These are phyloP conservation scores for Zostera marina DNA, from an alignment of 116 monocot species.

Conservation along the genomic window DNA sequence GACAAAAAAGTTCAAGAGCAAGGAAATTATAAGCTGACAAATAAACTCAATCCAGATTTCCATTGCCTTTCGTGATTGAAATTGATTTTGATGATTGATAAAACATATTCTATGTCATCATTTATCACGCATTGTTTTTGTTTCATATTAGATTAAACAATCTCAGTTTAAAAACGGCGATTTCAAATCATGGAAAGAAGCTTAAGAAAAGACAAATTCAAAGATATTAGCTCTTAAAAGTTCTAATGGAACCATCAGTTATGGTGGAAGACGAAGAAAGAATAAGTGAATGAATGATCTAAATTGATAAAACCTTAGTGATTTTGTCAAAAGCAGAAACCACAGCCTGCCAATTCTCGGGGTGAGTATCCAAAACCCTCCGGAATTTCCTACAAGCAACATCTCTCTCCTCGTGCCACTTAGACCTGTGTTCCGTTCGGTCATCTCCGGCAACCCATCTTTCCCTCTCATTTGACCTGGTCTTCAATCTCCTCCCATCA, in stretches of 20 bases:
- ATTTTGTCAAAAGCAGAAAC: slow-evolving; percentile 70
- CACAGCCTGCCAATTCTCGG: slow-evolving; percentile 80
- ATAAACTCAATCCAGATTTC: too few relatives aligned
- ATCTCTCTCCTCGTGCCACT: slow-evolving; percentile 91
- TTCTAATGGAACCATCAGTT: neutral
- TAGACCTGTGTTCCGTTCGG: slow-evolving; percentile 31
- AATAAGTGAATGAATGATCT: neutral
- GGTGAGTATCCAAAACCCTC: slow-evolving; percentile 52
- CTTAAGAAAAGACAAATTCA: too few relatives aligned
- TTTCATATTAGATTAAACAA: too few relatives aligned
- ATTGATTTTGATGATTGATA: too few relatives aligned
- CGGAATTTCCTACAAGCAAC: slow-evolving; percentile 32
- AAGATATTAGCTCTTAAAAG: neutral
- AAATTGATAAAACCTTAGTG: slow-evolving; percentile 34
- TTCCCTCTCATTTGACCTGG: slow-evolving; percentile 40
- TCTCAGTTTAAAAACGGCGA: too few relatives aligned
- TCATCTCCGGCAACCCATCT: slow-evolving; percentile 37
- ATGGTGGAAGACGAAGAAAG: neutral
- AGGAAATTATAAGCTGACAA: too few relatives aligned
- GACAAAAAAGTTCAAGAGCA: too few relatives aligned
- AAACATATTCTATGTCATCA: too few relatives aligned
- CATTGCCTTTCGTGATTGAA: too few relatives aligned
- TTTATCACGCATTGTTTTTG: too few relatives aligned
- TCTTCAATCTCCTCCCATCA: slow-evolving; percentile 59
- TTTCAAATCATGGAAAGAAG: too few relatives aligned